Base-by-base conservation (phyloP, 345 rosid species). In the Syzygium aromaticum region DNA sequence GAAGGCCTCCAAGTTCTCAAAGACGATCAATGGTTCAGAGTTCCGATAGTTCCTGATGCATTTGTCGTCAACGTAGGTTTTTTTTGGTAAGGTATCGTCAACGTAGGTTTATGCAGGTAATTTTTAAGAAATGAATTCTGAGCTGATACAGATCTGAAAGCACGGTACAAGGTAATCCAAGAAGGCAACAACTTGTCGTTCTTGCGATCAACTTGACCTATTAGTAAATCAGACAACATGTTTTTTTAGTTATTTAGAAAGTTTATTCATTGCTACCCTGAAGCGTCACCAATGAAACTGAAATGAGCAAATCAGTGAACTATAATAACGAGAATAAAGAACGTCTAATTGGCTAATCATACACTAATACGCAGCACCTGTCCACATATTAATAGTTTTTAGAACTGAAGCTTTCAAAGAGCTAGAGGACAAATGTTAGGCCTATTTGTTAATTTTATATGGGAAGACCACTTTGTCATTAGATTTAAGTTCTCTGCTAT, bases 1-100 rank as follows among this genome's bases (percentile, higher is more conserved):
- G 91, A 84, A 88, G 93, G 93, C 40, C 88, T 90, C 51, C 93
- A 90, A 30, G 22, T 90, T 49, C 54, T 40, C 25, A 88, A 88
- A 54, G 89, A 88, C 43, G 54, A 52, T 38, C 86, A 88, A n/a
- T 89, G 93, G 93, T 90, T 89, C 67, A 85, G 87, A 63, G 87
- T 87, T 73, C 90, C 93, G 3, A 83, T 86, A 57, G 52, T 88
- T 25, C 90, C 86, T 2, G 84, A 87, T 12, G 90, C 90, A 38
- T 91, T 92, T 59, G 86, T 92, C 5, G 19, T 92, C 43, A 89
- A 90, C 67, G 87, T 56, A 3, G 93, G 82, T n/a, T n/a, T n/a
- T n/a, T n/a, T n/a, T n/a, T n/a, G n/a, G n/a, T n/a, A n/a, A n/a
- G n/a, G n/a, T n/a, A n/a, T n/a, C n/a, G n/a, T n/a, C n/a, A n/a